Conservation (phyloP, 495 filamentous ascomycete genomes). For the Platismatia glauca region DNA sequence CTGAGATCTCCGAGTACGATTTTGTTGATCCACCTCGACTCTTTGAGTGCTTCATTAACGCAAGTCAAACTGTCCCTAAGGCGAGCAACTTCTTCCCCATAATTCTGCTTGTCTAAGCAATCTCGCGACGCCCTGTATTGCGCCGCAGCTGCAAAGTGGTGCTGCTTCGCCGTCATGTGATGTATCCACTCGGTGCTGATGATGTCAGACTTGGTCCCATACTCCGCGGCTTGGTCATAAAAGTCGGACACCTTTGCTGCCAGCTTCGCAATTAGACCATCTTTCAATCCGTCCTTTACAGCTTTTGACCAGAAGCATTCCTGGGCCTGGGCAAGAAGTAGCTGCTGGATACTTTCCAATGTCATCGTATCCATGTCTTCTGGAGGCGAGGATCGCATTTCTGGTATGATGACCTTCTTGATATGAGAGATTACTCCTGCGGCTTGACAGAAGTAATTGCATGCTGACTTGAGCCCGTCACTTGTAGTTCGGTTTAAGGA, state of each 20-base stretch:
- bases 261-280: conserved; percentile 80
- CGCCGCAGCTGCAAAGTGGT: conserved; percentile 93
- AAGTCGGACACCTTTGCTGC: conserved; percentile 89
- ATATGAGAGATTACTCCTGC: conserved; percentile 79
- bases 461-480: conserved; percentile 80
- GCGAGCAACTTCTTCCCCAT: conserved; percentile 90
- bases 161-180: conserved; percentile 93
- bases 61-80: conserved; percentile 72
- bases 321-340: conserved; percentile 85
- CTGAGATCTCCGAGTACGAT: conserved; percentile 74
- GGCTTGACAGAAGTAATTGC: conserved; percentile 82
- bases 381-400: conserved; percentile 74
- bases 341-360: conserved; percentile 69
- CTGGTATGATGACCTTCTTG: conserved; percentile 69
- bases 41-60: conserved; percentile 79
- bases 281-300: conserved; percentile 87
- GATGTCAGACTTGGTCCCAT: conserved; percentile 75
- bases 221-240: conserved; percentile 76
- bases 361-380: conserved; percentile 94
- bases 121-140: conserved; percentile 92
- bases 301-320: conserved; percentile 99
- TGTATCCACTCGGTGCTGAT: conserved; percentile 97
- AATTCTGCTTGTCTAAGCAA: conserved; percentile 86
- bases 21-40: conserved; percentile 77
- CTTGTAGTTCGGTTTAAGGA: conserved; percentile 67